Base-by-base conservation (phyloP, 164 flowering plant species). In the Liquidambar formosana region DNA sequence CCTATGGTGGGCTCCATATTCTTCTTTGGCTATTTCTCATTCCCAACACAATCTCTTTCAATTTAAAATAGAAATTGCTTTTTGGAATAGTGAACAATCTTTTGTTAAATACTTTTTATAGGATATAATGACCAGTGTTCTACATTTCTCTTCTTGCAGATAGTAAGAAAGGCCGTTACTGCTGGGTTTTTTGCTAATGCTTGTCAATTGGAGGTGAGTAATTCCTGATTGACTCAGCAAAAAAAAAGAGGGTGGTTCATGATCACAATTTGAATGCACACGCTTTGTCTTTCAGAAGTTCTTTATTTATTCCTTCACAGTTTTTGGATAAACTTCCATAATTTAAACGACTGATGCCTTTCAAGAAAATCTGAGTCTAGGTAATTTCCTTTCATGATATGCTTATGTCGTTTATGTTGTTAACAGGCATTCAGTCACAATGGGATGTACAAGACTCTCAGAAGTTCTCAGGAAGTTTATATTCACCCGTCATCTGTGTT, bases 151-250 rank as follows among this genome's bases (percentile, higher is more conserved):
- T 54, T 45, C 41, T 61, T 81, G 67, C 89, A 94, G 99, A 85
- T 75, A 10, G 77, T 96, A 25, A 77, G 94, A 70, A 93, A 90
- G 83, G 98, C 98, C 68, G 78, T 96, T 22, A 84, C 91, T 68
- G 84, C 97, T 70, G 99, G 99, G n/a, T 93, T 89, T 84, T 93
- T 93, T 67, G 89, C 99, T 56, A 88, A 96, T 84, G 98, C 97
- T n/a, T 90, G 97, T 68, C 89, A 78, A 21, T 75, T 93, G 73
- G 97, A 96, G 75, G 98, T 93, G 77, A 83, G 90, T 83, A 54
- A n/a, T 58, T 46, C 52, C 23, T 70, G 41, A n/a, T n/a, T n/a
- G n/a, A n/a, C n/a, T n/a, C n/a, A n/a, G n/a, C n/a, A n/a, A n/a
- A n/a, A n/a, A n/a, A n/a, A n/a, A n/a, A n/a, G n/a, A n/a, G n/a